A percentile compares a stretch with the other conserved stretches of the same genome.
Conservation (phyloP, 495 filamentous ascomycete genomes). For the Neurospora sublineolata region DNA sequence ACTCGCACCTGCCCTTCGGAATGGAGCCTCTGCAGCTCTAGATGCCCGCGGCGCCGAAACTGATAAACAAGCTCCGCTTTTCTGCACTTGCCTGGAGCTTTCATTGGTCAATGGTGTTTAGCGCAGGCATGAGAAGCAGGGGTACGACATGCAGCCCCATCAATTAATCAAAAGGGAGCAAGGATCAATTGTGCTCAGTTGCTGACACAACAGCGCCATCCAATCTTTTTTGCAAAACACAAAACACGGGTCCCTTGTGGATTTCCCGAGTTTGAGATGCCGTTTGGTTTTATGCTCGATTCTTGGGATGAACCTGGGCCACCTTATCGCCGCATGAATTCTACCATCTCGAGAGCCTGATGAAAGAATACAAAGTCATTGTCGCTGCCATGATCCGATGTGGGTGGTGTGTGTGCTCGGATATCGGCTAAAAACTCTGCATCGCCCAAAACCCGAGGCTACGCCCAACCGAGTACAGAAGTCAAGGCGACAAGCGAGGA, state of each 20-base stretch:
- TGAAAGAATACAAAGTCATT: neutral
- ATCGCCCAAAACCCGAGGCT: neutral
- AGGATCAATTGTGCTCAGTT: neutral
- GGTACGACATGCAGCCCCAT: neutral
- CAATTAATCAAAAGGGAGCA: neutral
- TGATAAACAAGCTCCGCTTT: neutral
- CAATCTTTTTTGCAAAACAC: neutral
- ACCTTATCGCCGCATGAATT: neutral
- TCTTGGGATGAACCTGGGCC: neutral
- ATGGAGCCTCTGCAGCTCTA: neutral
- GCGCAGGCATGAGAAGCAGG: neutral
- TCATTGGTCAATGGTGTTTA: neutral
- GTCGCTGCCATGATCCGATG: neutral
- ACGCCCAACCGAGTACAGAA: neutral
- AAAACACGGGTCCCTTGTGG: neutral
- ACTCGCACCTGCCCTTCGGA: neutral
- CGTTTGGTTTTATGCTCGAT: neutral
- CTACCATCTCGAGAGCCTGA: neutral
- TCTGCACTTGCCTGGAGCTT: rapidly evolving
- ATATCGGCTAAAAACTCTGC: neutral
- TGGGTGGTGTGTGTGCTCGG: neutral
- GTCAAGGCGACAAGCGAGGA: neutral
- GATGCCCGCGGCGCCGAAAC: neutral
- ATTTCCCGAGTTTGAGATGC: neutral
- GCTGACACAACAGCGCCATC: neutral